These are phyloP conservation scores for Amaranthus cruentus DNA, from an alignment of 148 eudicot species.

Conservation along the genomic window DNA sequence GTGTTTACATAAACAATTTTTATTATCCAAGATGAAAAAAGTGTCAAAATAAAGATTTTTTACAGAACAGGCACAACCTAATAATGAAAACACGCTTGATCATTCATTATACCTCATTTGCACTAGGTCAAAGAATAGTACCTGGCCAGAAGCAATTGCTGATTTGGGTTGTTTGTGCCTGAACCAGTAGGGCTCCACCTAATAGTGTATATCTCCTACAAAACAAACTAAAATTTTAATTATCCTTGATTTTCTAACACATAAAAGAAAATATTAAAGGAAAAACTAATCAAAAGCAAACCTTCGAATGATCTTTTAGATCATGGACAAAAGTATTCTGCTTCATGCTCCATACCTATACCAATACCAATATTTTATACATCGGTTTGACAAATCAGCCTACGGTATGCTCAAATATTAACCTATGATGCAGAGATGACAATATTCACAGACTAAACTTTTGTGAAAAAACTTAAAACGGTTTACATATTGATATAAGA, in stretches of 20 bases:
- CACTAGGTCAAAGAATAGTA: conserved; percentile 13
- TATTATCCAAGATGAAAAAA: not conserved
- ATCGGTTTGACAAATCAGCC: not conserved
- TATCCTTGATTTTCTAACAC: not conserved
- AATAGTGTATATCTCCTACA: conserved; percentile 61
- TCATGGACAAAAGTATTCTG: conserved; percentile 54
- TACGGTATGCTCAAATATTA: not conserved
- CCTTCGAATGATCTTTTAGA: conserved; percentile 63
- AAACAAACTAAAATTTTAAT: not conserved
- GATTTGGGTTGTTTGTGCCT: conserved; percentile 60
- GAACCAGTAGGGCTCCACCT: conserved; percentile 74
- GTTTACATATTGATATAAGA: no score
- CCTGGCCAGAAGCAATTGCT: conserved; percentile 69
- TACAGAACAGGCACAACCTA: not conserved
- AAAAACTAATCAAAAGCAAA: conserved; percentile 23
- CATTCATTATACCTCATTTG: not conserved
- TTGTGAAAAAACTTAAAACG: not conserved
- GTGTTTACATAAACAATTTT: not conserved
- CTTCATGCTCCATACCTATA: conserved; percentile 65
- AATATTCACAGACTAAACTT: not conserved
- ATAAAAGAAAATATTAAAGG: not conserved
- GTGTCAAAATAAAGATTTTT: not conserved
- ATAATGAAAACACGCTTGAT: not conserved
- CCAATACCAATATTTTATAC: conserved; percentile 4
- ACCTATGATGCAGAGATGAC: not conserved